A percentile compares a stretch with the other conserved stretches of the same genome.
phyloP scores from a whole-genome alignment of 768 basidiomycete species.

The Auricularia sp. region DNA sequence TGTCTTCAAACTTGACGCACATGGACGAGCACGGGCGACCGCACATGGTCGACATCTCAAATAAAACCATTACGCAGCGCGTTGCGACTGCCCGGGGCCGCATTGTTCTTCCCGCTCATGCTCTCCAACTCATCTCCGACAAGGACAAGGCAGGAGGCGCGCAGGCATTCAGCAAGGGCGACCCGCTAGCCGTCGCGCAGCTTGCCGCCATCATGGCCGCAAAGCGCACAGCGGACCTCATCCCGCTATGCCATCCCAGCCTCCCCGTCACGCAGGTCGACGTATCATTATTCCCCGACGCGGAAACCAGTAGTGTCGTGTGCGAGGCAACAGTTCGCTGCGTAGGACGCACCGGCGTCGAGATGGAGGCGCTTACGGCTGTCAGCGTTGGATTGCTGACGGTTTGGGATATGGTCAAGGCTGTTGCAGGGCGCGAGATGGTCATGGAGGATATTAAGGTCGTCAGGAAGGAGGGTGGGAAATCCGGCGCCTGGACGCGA shows the following conservation, averaged over 20 bases:
- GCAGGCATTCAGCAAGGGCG: conserved; percentile 40
- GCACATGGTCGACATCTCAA: conserved; percentile 73
- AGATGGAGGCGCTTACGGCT: conserved; percentile 89
- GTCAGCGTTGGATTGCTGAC: conserved; percentile 70
- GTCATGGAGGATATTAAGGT: conserved; percentile 60
- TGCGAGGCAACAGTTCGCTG: conserved; percentile 64
- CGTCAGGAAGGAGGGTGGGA: conserved; percentile 59
- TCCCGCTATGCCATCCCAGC: conserved; percentile 75
- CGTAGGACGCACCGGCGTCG: conserved; percentile 75
- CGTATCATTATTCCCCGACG: conserved; percentile 48
- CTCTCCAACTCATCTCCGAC: conserved; percentile 51
- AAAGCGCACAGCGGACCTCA: conserved; percentile 73
- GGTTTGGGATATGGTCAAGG: conserved; percentile 92
- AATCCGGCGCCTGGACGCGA: conserved; percentile 46
- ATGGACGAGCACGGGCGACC: conserved; percentile 61
- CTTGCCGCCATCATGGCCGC: conserved; percentile 82
- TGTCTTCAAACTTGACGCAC: conserved; percentile 32
- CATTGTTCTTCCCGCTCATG: conserved; percentile 55
- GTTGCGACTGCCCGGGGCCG: conserved; percentile 65
- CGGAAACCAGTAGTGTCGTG: conserved; percentile 30
- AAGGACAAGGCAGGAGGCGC: neutral
- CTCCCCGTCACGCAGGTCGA: conserved; percentile 60
- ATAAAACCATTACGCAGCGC: conserved; percentile 52
- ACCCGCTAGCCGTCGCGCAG: conserved; percentile 65
- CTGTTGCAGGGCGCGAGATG: conserved; percentile 83